Evolutionary conservation across 2,329 filamentous ascomycete species (phyloP).

Genomic region (Pyricularia grisea): DNA sequence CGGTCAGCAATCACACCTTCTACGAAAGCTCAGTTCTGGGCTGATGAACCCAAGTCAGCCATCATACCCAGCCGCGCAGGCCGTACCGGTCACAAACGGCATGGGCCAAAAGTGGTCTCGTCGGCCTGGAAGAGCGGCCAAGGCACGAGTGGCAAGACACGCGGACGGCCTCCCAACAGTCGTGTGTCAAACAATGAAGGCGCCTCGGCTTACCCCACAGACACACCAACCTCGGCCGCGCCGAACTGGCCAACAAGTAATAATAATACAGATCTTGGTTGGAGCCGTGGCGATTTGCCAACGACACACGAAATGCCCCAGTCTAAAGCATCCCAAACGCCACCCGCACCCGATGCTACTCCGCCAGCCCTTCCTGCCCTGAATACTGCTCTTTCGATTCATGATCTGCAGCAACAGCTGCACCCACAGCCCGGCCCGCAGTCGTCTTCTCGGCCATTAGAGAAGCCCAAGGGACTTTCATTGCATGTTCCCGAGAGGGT

Average conservation of each 20-base stretch:
- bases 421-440: background rate
- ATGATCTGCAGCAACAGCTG: conserved; percentile 8
- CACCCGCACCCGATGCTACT: background rate
- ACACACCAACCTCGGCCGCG: conserved; percentile 24
- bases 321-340: background rate
- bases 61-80: conserved; percentile 56
- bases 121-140: conserved; percentile 74
- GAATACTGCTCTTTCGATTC: background rate
- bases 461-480: conserved; percentile 39
- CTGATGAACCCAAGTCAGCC: conserved; percentile 66
- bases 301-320: background rate
- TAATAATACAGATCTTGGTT: background rate
- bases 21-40: conserved; percentile 43
- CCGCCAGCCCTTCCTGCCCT: background rate
- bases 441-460: background rate
- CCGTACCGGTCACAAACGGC: conserved; percentile 43
- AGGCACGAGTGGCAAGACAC: conserved; percentile 57
- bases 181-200: conserved; percentile 41
- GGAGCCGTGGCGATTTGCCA: background rate
- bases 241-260: background rate
- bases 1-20: conserved; percentile 68
- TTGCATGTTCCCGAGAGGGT: conserved; percentile 46
- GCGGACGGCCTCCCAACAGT: conserved; percentile 72
- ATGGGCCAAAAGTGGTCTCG: conserved; percentile 77
- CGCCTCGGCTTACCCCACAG: conserved; percentile 56